A percentile compares a stretch with the other conserved stretches of the same genome.
phyloP scores from a whole-genome alignment of 129 eudicot genomes.

The Helichrysum umbraculigerum region DNA sequence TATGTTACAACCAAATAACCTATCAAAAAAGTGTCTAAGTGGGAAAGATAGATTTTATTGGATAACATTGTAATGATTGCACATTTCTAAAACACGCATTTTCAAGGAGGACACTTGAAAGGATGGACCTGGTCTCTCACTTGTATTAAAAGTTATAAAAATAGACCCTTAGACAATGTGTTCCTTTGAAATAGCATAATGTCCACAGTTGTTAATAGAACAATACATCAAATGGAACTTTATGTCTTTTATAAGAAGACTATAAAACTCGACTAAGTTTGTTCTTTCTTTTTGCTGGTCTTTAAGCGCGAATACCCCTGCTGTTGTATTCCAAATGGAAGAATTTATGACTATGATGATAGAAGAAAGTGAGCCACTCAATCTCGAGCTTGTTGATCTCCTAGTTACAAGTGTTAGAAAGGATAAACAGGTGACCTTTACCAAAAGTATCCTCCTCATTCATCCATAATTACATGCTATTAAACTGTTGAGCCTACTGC shows the following conservation, averaged over 20 bases:
- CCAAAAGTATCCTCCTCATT: neutral
- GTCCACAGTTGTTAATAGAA: neutral
- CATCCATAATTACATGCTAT: neutral
- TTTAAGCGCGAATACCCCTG: conserved; percentile 31
- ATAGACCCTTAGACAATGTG: neutral
- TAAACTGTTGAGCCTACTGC: no score
- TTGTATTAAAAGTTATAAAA: no score
- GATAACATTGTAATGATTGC: no score
- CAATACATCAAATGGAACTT: neutral
- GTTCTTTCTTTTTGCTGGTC: neutral
- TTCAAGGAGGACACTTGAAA: no score
- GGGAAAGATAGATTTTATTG: no score
- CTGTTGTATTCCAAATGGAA: conserved; percentile 34
- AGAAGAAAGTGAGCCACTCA: conserved; percentile 34
- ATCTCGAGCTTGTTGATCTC: conserved; percentile 37
- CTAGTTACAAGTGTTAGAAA: conserved; percentile 36
- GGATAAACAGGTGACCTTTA: conserved; percentile 34
- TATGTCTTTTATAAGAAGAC: neutral
- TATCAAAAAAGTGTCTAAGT: no score
- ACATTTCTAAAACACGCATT: no score
- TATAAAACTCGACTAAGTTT: neutral
- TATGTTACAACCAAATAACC: no score
- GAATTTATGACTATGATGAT: conserved; percentile 42
- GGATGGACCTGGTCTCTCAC: no score
- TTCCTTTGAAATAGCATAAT: neutral